These are phyloP conservation scores for Salix suchowensis DNA, from an alignment of 345 rosid species.

Conservation along the genomic window DNA sequence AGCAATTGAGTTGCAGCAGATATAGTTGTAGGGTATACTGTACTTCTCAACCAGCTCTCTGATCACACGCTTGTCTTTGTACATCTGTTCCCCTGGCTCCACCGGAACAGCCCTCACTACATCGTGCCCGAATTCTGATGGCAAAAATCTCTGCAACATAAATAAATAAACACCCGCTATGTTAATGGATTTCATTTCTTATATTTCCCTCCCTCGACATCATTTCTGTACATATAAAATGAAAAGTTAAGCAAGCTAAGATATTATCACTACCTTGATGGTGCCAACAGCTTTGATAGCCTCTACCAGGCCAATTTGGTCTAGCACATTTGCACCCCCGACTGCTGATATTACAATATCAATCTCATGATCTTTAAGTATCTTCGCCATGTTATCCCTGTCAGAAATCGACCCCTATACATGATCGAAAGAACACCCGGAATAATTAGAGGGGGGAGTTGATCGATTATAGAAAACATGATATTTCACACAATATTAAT, in stretches of 20 bases:
- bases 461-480: neutral
- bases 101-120: constrained; percentile 60
- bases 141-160: constrained; percentile 51
- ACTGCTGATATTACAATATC: constrained; percentile 55
- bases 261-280: constrained; percentile 37
- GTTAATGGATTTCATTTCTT: neutral
- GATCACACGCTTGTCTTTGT: constrained; percentile 43
- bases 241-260: neutral
- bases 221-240: neutral
- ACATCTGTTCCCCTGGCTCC: constrained; percentile 54
- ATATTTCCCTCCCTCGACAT: neutral
- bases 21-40: constrained; percentile 48
- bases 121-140: constrained; percentile 76
- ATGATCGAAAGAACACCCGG: neutral
- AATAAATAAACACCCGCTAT: neutral
- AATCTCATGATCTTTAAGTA: constrained; percentile 45
- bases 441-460: neutral
- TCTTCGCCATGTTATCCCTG: constrained; percentile 40
- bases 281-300: constrained; percentile 57
- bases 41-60: constrained; percentile 40
- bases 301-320: constrained; percentile 42
- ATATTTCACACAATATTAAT: neutral
- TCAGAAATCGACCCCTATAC: constrained; percentile 41
- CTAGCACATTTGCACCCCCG: constrained; percentile 34
- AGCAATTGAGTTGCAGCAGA: constrained; percentile 74